phyloP scores from a whole-genome alignment of 768 basidiomycete genomes.

The Russula ochroleuca region DNA sequence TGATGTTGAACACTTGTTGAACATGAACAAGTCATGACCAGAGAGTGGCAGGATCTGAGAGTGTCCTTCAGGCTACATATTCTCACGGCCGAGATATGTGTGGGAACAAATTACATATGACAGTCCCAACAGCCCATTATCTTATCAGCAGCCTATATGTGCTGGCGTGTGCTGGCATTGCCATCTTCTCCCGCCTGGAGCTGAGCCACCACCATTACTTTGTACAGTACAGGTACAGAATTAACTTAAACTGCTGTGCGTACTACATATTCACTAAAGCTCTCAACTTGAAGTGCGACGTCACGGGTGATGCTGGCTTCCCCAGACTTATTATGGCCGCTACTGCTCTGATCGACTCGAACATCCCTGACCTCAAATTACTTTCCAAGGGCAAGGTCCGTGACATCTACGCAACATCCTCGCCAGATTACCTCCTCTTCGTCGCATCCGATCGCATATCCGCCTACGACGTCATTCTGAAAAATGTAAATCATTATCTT shows the following conservation, averaged over 20 bases:
- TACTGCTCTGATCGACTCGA: constrained; percentile 47
- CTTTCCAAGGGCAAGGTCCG: constrained; percentile 93
- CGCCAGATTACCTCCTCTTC: constrained; percentile 74
- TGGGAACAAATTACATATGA: too few relatives aligned
- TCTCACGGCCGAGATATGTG: too few relatives aligned
- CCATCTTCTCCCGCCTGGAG: too few relatives aligned
- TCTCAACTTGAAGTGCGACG: not conserved
- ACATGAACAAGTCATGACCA: too few relatives aligned
- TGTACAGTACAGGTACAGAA: too few relatives aligned
- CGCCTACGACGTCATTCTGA: constrained; percentile 92
- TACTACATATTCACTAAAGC: not conserved
- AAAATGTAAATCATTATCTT: constrained; percentile 63
- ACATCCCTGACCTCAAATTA: constrained; percentile 60
- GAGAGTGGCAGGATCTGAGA: too few relatives aligned
- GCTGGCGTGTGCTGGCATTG: too few relatives aligned
- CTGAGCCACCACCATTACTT: too few relatives aligned
- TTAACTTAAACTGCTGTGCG: not conserved
- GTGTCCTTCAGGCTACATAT: too few relatives aligned
- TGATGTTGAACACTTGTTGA: too few relatives aligned
- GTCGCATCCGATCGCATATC: constrained; percentile 95
- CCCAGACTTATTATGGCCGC: constrained; percentile 12
- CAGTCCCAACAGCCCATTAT: too few relatives aligned
- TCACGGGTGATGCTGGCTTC: not conserved
- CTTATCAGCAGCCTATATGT: too few relatives aligned
- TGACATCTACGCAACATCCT: constrained; percentile 82